A percentile compares a stretch with the other conserved stretches of the same genome.
Conservation (phyloP, 176 grass and related monocot species). For the Triticum aestivum region DNA sequence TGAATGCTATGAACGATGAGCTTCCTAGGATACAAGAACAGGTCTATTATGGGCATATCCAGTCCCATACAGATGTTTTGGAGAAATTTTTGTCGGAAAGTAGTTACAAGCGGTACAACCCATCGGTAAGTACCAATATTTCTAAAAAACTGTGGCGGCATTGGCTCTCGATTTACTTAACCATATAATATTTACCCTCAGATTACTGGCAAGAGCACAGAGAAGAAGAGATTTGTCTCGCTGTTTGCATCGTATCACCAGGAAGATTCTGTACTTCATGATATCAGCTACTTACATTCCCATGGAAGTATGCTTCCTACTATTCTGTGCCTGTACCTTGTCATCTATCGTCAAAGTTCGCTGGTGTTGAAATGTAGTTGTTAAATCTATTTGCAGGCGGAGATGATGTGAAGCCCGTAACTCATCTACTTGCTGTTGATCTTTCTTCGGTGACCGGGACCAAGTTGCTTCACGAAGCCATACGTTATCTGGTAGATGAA, state of each 20-base stretch:
- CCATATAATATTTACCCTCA: conserved; percentile 33
- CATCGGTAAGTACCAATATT: conserved; percentile 53
- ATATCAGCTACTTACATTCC: conserved; percentile 80
- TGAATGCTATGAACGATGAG: conserved; percentile 95
- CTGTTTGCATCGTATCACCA: conserved; percentile 74
- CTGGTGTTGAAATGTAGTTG: conserved; percentile 31
- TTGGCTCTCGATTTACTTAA: conserved; percentile 33
- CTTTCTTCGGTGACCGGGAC: conserved; percentile 64
- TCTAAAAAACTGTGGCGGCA: conserved; percentile 4
- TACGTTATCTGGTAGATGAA: conserved; percentile 78
- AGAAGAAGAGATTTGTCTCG: conserved; percentile 72
- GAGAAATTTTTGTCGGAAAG: conserved; percentile 91
- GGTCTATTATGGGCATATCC: conserved; percentile 99
- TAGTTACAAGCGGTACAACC: conserved; percentile 90
- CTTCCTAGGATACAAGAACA: conserved; percentile 98
- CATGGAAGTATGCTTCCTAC: conserved; percentile 69
- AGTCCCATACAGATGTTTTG: conserved; percentile 86
- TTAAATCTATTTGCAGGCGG: conserved; percentile 55
- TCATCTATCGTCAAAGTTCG: conserved; percentile 15
- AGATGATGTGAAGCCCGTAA: conserved; percentile 82
- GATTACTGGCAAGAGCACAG: conserved; percentile 75
- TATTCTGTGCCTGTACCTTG: conserved; percentile 19
- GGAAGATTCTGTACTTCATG: conserved; percentile 58
- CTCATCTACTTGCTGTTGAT: conserved; percentile 92
- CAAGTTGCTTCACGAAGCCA: conserved; percentile 77